Conservation (phyloP, 495 filamentous ascomycete species). For the Trichoderma orchidacearum region DNA sequence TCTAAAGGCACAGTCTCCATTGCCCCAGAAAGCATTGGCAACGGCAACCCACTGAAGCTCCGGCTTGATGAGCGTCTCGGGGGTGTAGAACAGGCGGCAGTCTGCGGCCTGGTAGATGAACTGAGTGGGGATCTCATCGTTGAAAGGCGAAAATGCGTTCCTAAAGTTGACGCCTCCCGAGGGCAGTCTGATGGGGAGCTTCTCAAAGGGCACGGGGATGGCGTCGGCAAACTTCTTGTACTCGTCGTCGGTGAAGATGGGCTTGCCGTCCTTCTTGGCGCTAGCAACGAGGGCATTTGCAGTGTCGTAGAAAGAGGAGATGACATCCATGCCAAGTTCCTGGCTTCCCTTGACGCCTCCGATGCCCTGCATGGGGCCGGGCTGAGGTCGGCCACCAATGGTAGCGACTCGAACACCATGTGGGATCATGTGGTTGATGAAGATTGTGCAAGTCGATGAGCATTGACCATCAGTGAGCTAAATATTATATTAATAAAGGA, state of each 20-base stretch:
- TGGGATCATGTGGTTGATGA: conserved; percentile 42
- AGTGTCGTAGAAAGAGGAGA: conserved; percentile 5
- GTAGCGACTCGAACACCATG: conserved; percentile 31
- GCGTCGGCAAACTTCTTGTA: conserved; percentile 7
- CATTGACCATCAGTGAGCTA: conserved; percentile 41
- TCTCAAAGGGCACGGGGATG: conserved; percentile 6
- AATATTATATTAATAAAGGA: not conserved
- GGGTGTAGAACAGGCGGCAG: conserved; percentile 41
- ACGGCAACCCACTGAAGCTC: conserved; percentile 31
- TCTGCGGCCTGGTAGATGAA: conserved; percentile 38
- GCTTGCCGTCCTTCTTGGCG: not conserved
- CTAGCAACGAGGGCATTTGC: conserved; percentile 4
- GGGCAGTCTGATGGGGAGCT: conserved; percentile 4
- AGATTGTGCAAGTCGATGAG: conserved; percentile 46
- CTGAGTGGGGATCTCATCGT: conserved; percentile 29
- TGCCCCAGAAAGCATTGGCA: conserved; percentile 65
- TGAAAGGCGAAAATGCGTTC: conserved; percentile 17
- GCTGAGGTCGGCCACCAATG: conserved; percentile 41
- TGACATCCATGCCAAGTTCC: conserved; percentile 10
- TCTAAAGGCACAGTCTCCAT: conserved; percentile 12
- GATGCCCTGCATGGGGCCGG: conserved; percentile 40
- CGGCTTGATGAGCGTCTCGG: conserved; percentile 25
- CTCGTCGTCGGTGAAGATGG: conserved; percentile 8
- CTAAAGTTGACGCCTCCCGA: conserved; percentile 19
- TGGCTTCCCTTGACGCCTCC: conserved; percentile 42